These are phyloP conservation scores for Rubia balearica DNA, from an alignment of 305 asterid genomes.

Conservation along the genomic window DNA sequence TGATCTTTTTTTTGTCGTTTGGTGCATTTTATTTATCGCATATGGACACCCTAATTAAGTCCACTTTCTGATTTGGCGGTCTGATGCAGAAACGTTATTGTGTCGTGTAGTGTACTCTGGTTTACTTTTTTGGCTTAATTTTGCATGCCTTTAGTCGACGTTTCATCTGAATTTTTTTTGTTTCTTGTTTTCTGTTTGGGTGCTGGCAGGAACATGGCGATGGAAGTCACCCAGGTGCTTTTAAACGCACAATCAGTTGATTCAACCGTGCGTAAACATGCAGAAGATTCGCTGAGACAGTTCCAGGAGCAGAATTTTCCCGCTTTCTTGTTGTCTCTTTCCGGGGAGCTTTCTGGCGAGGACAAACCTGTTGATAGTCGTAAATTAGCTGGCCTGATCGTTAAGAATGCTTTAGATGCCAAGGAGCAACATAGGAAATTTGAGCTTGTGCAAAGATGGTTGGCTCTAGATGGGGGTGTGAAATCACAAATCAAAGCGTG, in stretches of 20 bases:
- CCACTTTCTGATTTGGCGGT: neutral
- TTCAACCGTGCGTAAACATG: conserved; percentile 70
- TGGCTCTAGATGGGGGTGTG: conserved; percentile 57
- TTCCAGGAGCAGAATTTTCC: conserved; percentile 94
- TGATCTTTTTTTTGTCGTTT: neutral
- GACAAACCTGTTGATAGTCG: conserved; percentile 92
- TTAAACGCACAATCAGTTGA: conserved; percentile 80
- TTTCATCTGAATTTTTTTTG: conserved; percentile 13
- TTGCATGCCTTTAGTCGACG: neutral
- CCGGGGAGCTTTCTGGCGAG: conserved; percentile 73
- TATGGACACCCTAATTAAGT: neutral
- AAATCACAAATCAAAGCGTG: conserved; percentile 73
- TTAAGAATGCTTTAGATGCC: conserved; percentile 90
- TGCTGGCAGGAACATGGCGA: conserved; percentile 46
- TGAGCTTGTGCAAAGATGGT: conserved; percentile 86
- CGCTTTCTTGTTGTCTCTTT: conserved; percentile 64
- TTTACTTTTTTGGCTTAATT: neutral
- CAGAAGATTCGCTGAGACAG: conserved; percentile 69
- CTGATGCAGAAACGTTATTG: neutral
- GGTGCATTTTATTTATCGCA: neutral
- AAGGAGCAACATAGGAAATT: conserved; percentile 78
- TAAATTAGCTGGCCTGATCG: conserved; percentile 72
- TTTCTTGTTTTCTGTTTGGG: neutral
- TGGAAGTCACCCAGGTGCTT: conserved; percentile 93
- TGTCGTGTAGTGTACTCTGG: neutral